Evolutionary conservation across 2,329 filamentous ascomycete species (phyloP).

Genomic region (Aspergillus aculeatus): DNA sequence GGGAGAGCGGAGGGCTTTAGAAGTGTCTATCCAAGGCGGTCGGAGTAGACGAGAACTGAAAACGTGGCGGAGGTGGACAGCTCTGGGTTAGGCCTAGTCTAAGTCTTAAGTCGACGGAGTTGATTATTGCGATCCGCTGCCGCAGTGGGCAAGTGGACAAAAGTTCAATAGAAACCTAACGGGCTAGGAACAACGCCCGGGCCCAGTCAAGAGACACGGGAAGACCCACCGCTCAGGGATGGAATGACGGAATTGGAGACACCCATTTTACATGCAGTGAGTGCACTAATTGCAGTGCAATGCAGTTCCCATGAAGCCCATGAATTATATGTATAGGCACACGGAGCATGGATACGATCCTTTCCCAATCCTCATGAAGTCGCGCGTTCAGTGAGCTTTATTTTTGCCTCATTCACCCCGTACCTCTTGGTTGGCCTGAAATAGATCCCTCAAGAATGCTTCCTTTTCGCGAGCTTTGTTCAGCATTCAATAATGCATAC

Average conservation of each 20-base stretch:
- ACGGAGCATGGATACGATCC: not conserved
- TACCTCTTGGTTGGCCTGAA: conserved; percentile 24
- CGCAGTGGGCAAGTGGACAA: conserved; percentile 10
- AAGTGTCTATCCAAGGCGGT: conserved; percentile 2
- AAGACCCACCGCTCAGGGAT: conserved; percentile 15
- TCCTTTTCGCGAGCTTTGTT: conserved; percentile 26
- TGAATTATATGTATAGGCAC: not conserved
- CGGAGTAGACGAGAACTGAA: conserved; percentile 11
- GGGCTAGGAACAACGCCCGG: conserved; percentile 3
- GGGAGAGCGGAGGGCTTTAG: not conserved
- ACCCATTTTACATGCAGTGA: not conserved
- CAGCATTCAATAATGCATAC: conserved; percentile 41
- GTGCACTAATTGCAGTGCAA: too few relatives aligned
- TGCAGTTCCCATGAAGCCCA: too few relatives aligned
- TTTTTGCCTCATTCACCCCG: not conserved
- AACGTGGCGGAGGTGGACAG: conserved; percentile 23
- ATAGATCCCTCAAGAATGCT: conserved; percentile 25
- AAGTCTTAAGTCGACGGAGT: not conserved
- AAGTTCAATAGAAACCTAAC: conserved; percentile 3
- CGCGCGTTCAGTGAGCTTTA: not conserved
- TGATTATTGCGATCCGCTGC: conserved; percentile 19
- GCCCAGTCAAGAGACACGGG: conserved; percentile 11
- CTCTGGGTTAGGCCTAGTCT: conserved; percentile 1
- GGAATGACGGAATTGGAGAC: not conserved
- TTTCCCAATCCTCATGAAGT: not conserved